phyloP scores from a whole-genome alignment of 106 monocot species.

The Apostasia shenzhenica region DNA sequence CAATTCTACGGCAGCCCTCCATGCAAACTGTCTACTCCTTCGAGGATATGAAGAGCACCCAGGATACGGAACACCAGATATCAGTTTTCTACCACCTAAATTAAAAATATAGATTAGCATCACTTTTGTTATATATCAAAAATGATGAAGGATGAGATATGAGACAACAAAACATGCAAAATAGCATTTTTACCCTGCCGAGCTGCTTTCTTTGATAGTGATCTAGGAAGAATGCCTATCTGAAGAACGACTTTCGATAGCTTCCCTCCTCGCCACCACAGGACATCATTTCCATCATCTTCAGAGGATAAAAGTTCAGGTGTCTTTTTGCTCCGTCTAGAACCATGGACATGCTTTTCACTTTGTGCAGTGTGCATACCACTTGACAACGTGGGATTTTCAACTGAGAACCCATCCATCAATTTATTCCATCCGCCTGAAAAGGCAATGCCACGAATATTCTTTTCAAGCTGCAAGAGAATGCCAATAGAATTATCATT shows the following conservation, averaged over 20 bases:
- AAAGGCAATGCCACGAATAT: constrained; percentile 62
- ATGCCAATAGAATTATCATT: not conserved
- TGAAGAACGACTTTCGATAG: constrained; percentile 44
- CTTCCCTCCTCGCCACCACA: constrained; percentile 67
- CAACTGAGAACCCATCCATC: constrained; percentile 28
- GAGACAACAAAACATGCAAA: not conserved
- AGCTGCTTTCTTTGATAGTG: constrained; percentile 46
- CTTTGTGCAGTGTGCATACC: constrained; percentile 17
- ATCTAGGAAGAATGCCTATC: constrained; percentile 32
- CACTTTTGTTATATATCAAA: not conserved
- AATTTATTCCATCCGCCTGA: constrained; percentile 51
- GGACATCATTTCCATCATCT: constrained; percentile 36
- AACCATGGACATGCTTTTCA: constrained; percentile 41
- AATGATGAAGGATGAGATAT: not conserved
- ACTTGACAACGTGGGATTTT: constrained; percentile 12
- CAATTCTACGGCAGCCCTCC: constrained; percentile 75
- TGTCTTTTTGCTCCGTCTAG: constrained; percentile 35
- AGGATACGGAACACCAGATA: constrained; percentile 49
- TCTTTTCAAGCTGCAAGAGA: constrained; percentile 63
- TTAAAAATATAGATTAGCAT: constrained; percentile 5
- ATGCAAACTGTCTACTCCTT: constrained; percentile 58
- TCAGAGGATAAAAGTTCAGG: constrained; percentile 11
- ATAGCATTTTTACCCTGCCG: constrained; percentile 48
- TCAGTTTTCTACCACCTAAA: constrained; percentile 59
- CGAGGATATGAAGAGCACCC: constrained; percentile 36